Conservation (phyloP, 495 filamentous ascomycete species). For the Hypomontagnella monticulosa region DNA sequence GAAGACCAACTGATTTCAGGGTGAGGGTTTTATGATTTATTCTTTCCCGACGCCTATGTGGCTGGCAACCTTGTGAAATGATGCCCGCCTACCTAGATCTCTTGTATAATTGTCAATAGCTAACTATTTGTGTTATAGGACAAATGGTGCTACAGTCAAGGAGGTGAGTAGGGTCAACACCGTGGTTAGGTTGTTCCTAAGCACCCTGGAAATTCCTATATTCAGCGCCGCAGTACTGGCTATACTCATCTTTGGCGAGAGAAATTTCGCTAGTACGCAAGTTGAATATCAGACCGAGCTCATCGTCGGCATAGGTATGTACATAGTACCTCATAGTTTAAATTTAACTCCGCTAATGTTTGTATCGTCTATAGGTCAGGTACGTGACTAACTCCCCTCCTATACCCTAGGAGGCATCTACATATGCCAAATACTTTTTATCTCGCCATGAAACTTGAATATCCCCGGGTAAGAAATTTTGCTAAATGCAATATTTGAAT, state of each 20-base stretch:
- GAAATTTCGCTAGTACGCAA: constrained; percentile 64
- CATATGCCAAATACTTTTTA: neutral
- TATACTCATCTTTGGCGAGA: constrained; percentile 65
- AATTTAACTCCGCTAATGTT: constrained; percentile 21
- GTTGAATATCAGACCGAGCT: constrained; percentile 65
- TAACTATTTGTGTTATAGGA: constrained; percentile 41
- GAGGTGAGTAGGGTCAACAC: constrained; percentile 60
- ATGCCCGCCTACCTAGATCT: no score
- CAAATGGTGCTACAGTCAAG: constrained; percentile 61
- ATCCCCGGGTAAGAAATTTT: neutral
- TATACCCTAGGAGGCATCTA: neutral
- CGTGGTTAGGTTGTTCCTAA: constrained; percentile 54
- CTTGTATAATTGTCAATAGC: neutral
- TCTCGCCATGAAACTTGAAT: neutral
- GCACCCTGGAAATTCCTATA: constrained; percentile 62
- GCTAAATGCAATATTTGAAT: constrained; percentile 45
- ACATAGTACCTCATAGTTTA: neutral
- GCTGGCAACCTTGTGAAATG: no score
- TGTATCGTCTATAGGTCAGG: constrained; percentile 19
- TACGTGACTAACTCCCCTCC: constrained; percentile 3
- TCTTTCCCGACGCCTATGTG: neutral
- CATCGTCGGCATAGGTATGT: constrained; percentile 62
- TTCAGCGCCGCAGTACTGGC: constrained; percentile 63
- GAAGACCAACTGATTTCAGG: constrained; percentile 55
- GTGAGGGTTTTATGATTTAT: constrained; percentile 14